These are phyloP conservation scores for Nicotiana noctiflora DNA, from an alignment of 257 asterid species.

Conservation along the genomic window DNA sequence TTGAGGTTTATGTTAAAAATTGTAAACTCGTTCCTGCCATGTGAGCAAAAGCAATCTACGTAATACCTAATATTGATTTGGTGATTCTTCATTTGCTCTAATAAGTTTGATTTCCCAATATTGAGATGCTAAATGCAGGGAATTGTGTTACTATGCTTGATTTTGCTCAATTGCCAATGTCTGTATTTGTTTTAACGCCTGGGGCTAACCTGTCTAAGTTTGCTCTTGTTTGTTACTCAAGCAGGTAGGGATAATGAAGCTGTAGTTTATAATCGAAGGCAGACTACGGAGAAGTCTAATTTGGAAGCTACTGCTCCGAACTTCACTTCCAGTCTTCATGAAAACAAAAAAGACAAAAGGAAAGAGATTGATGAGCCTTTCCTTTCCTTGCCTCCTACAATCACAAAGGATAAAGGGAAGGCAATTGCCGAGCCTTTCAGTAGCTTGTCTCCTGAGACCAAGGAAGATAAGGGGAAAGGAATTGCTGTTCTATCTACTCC, in stretches of 20 bases:
- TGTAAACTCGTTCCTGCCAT: background rate
- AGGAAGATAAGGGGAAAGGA: slow-evolving; percentile 23
- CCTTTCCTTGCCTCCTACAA: slow-evolving; percentile 20
- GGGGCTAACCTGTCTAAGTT: background rate
- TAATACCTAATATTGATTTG: background rate
- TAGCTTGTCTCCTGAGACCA: slow-evolving; percentile 16
- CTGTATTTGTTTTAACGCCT: background rate
- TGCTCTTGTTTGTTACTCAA: slow-evolving; percentile 20
- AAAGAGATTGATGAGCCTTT: slow-evolving; percentile 22
- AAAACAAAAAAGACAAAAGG: slow-evolving; percentile 21
- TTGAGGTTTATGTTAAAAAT: background rate
- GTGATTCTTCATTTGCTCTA: background rate
- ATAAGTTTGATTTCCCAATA: background rate
- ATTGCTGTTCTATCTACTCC: slow-evolving; percentile 4
- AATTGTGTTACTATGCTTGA: background rate
- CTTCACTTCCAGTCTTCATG: slow-evolving; percentile 6
- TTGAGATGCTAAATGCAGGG: background rate
- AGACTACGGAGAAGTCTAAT: slow-evolving; percentile 10
- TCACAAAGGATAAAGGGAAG: slow-evolving; percentile 29
- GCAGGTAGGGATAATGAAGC: slow-evolving; percentile 27
- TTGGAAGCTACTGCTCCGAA: slow-evolving; percentile 9
- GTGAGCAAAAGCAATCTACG: background rate
- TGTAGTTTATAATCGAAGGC: slow-evolving; percentile 13
- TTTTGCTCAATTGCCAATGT: background rate
- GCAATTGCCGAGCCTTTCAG: slow-evolving; percentile 21